These are phyloP conservation scores for Talaromyces albobiverticillius DNA, from an alignment of 2,329 filamentous ascomycete species.

Conservation along the genomic window DNA sequence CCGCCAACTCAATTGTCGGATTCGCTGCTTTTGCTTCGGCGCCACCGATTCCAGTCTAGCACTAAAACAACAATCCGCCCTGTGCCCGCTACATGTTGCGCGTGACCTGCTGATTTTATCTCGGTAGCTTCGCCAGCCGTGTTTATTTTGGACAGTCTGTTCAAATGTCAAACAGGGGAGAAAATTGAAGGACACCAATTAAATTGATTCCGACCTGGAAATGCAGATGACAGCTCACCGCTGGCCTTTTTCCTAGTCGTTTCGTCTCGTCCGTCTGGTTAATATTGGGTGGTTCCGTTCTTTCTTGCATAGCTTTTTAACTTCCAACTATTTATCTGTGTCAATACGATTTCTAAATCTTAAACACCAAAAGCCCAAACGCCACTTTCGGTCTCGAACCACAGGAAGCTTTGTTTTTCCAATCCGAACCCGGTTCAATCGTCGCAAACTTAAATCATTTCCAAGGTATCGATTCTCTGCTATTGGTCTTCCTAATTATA, in stretches of 20 bases:
- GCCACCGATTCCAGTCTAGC: conserved; percentile 4
- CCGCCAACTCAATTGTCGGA: neutral
- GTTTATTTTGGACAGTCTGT: neutral
- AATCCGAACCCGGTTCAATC: neutral
- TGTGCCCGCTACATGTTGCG: conserved; percentile 6
- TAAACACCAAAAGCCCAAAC: neutral
- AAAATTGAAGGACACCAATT: neutral
- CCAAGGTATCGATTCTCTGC: neutral
- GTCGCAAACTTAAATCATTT: neutral
- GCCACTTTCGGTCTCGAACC: conserved; percentile 6
- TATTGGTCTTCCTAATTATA: neutral
- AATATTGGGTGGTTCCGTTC: neutral
- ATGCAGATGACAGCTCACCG: conserved; percentile 13
- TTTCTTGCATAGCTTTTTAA: neutral
- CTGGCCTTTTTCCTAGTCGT: neutral
- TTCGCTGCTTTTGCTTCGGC: neutral
- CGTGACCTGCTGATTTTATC: conserved; percentile 16
- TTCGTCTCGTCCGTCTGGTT: conserved; percentile 10
- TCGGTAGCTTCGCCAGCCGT: neutral
- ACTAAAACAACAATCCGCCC: conserved; percentile 12
- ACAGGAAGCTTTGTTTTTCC: neutral
- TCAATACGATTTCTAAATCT: neutral
- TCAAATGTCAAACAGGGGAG: neutral
- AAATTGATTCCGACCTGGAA: neutral
- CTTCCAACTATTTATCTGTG: neutral